Evolutionary conservation across 2,329 filamentous ascomycete species (phyloP), one percentile per base, ranked within the genome.

Genomic region (Colletotrichum sojae): DNA sequence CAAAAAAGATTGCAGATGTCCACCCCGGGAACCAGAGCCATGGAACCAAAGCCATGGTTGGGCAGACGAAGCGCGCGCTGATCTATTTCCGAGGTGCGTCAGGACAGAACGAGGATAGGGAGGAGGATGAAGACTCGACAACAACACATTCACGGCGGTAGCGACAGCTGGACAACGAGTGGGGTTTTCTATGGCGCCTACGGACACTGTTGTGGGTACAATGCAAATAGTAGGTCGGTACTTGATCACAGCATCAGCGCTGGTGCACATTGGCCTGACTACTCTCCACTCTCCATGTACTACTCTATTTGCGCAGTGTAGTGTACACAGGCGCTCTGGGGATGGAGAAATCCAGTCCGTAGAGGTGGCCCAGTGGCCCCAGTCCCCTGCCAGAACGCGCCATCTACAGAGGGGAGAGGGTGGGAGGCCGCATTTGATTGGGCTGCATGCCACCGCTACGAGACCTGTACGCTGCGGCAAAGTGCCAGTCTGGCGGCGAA

Each of bases 1-100:
- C 25, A 25, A 60, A 43, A 16, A 40, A 22, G n/a, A 16, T 18
- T 43, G 66, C 27, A 12, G 31, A 57, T 55, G 13, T 25, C 9
- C 48, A 39, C 53, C 54, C 39, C 18, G 61, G 66, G 54, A 43
- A 18, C 16, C 43, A 43, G 27, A 45, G 51, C n/a, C 62, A 40
- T 52, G 55, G 25, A n/a, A n/a, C 16, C 43, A 43, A 39, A 45
- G 51, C n/a, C 62, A 40, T 52, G 55, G 25, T 51, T 65, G 20
- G 53, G 25, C 46, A 63, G 62, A 67, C 52, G 67, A 69, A 69
- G 67, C 63, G 67, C 67, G 67, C 67, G 62, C 67, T 61, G 67
- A 61, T 60, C 67, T 69, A 66, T 66, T 69, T 69, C 51, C 20
- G 18, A 63, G 40, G 40, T 66, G 67, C 43, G 51, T 69, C 62